Evolutionary conservation across 169 alveolate genomes (phyloP).

Genomic region (Miamiensis avidus): DNA sequence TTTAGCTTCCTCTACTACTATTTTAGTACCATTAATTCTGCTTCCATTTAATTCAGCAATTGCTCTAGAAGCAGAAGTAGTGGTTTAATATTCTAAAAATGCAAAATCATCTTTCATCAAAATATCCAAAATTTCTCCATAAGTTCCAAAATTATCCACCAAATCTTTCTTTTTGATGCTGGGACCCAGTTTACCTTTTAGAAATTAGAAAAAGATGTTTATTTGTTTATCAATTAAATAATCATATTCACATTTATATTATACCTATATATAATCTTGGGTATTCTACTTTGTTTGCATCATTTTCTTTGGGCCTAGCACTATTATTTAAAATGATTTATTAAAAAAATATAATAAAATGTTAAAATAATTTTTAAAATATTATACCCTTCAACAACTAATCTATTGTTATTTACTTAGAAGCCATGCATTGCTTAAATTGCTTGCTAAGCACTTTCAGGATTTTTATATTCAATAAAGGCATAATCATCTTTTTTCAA

Average conservation of each 20-base stretch:
- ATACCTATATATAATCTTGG: conserved; percentile 11
- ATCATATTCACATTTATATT: too few relatives aligned
- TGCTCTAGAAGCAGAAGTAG: conserved; percentile 19
- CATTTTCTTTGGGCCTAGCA: conserved; percentile 26
- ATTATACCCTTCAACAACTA: conserved; percentile 13
- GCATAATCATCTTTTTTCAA: conserved; percentile 22
- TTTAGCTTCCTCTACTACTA: conserved; percentile 24
- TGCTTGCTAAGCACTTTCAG: not conserved
- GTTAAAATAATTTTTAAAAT: not conserved
- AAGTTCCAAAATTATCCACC: conserved; percentile 8
- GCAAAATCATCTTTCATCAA: conserved; percentile 29
- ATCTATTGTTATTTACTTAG: not conserved
- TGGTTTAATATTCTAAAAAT: conserved; percentile 11
- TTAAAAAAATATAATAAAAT: too few relatives aligned
- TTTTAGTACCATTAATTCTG: conserved; percentile 5
- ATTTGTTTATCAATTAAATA: not conserved
- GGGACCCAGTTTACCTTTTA: conserved; percentile 9
- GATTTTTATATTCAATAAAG: conserved; percentile 13
- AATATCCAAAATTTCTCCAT: conserved; percentile 22
- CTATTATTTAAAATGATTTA: not conserved
- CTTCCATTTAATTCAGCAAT: conserved; percentile 9
- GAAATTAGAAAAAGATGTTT: too few relatives aligned
- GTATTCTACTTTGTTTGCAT: conserved; percentile 10
- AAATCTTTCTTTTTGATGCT: conserved; percentile 8
- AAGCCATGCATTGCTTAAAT: conserved; percentile 14